These are phyloP conservation scores for Saturnispora mendoncae DNA, from an alignment of 805 yeast genomes.

Conservation along the genomic window DNA sequence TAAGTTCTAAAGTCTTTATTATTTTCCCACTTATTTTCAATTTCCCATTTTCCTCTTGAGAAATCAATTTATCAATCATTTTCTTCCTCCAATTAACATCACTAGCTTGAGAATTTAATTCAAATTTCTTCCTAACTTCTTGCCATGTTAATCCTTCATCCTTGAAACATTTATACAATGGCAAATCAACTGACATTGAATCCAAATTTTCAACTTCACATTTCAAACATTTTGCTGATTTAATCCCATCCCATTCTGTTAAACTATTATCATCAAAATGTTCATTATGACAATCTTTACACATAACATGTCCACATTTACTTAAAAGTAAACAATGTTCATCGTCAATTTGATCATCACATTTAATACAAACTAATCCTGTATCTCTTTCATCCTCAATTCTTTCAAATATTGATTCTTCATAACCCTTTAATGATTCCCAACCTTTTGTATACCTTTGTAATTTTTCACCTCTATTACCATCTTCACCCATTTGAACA, in stretches of 20 bases:
- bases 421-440: slow-evolving; percentile 19
- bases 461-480: slow-evolving; percentile 32
- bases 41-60: slow-evolving; percentile 30
- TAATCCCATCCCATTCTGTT: slow-evolving; percentile 24
- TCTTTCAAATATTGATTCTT: slow-evolving; percentile 21
- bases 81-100: slow-evolving; percentile 22
- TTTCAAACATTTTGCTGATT: slow-evolving; percentile 42
- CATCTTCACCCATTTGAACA: slow-evolving; percentile 51
- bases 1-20: slow-evolving; percentile 46
- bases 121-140: slow-evolving; percentile 18
- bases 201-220: slow-evolving; percentile 39
- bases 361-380: slow-evolving; percentile 50
- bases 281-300: slow-evolving; percentile 47
- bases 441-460: slow-evolving; percentile 27
- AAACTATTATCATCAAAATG: slow-evolving; percentile 40
- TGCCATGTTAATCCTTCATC: slow-evolving; percentile 24
- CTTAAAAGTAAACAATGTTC: slow-evolving; percentile 37
- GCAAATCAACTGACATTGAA: slow-evolving; percentile 35
- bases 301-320: slow-evolving; percentile 71
- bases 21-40: slow-evolving; percentile 65
- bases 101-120: slow-evolving; percentile 19
- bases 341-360: slow-evolving; percentile 45
- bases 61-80: slow-evolving; percentile 22
- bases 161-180: slow-evolving; percentile 42
- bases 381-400: slow-evolving; percentile 29